These are phyloP conservation scores for Cruciata laevipes DNA, from an alignment of 257 asterid genomes.

Conservation along the genomic window DNA sequence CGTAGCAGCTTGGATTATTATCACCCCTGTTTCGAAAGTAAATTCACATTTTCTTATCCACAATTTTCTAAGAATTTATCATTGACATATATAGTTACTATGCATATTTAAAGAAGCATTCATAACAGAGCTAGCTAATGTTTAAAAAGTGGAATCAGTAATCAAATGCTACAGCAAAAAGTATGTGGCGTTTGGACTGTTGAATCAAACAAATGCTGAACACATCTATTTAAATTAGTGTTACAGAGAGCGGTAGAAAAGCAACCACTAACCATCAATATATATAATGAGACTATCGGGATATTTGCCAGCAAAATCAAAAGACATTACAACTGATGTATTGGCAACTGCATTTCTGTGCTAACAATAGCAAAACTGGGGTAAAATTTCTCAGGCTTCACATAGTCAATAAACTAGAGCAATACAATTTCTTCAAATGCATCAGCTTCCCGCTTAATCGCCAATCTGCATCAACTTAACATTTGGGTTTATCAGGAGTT, in stretches of 20 bases:
- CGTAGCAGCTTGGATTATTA: neutral
- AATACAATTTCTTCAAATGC: neutral
- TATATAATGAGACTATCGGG: neutral
- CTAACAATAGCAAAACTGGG: neutral
- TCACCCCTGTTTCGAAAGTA: neutral
- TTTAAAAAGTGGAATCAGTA: neutral
- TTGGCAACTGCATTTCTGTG: neutral
- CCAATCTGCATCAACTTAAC: slow-evolving; percentile 16
- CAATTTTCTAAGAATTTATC: neutral
- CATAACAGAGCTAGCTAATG: too few relatives aligned
- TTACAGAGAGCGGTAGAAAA: neutral
- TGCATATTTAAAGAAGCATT: neutral
- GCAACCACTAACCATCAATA: neutral
- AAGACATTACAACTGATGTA: neutral
- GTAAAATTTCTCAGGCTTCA: neutral
- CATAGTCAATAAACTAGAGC: neutral
- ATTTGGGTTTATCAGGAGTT: slow-evolving; percentile 24
- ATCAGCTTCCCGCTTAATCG: neutral
- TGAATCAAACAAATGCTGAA: neutral
- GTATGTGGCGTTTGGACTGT: neutral
- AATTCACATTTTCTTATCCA: neutral
- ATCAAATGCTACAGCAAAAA: too few relatives aligned
- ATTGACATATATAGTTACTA: neutral
- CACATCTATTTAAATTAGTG: neutral
- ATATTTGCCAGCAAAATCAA: too few relatives aligned